These are phyloP conservation scores for Alternaria infectoria DNA, from an alignment of 2,329 filamentous ascomycete species.

Conservation along the genomic window DNA sequence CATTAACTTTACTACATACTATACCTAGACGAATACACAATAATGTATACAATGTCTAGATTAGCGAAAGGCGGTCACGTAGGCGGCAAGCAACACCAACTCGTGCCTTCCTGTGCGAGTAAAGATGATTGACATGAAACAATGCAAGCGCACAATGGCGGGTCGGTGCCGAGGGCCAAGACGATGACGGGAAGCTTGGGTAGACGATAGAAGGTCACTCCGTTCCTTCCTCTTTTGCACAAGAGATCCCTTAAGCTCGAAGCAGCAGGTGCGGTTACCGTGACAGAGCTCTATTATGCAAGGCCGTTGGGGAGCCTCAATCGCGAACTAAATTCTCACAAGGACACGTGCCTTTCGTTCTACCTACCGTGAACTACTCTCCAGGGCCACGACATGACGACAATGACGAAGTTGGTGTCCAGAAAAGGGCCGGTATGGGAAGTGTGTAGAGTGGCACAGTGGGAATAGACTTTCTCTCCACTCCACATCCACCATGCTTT, in stretches of 20 bases:
- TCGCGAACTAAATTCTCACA: not conserved
- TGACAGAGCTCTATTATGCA: not conserved
- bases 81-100: not conserved
- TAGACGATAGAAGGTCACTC: not conserved
- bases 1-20: not conserved
- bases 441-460: not conserved
- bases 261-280: slow-evolving; percentile 13
- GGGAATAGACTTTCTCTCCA: slow-evolving; percentile 4
- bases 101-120: not conserved
- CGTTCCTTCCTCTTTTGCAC: slow-evolving; percentile 14
- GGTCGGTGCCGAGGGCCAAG: not conserved
- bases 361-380: not conserved
- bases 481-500: not conserved
- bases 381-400: not conserved
- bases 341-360: not conserved
- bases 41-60: not conserved
- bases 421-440: not conserved
- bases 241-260: slow-evolving; percentile 8
- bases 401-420: not conserved
- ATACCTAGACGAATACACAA: not conserved
- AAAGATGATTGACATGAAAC: not conserved
- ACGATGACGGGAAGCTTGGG: not conserved
- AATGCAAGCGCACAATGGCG: not conserved
- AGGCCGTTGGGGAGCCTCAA: slow-evolving; percentile 5
- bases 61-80: not conserved